Evolutionary conservation across 2,329 filamentous ascomycete species (phyloP), one percentile per base, ranked within the genome.

Genomic region (Nemania sp.): DNA sequence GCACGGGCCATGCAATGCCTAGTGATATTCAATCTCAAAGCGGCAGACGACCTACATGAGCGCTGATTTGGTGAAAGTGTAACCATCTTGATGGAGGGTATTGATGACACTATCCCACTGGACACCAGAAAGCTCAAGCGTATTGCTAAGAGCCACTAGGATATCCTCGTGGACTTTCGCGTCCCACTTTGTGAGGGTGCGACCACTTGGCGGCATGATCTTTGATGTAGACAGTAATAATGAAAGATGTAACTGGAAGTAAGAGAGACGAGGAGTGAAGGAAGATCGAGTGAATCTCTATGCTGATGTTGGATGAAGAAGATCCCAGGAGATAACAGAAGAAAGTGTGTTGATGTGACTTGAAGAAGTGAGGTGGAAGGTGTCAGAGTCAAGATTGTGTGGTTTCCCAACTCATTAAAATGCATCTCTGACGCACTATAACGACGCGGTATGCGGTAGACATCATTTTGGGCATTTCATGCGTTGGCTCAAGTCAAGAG

Each of bases 91-190:
- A 17, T 49, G 50, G n/a, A 60, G 57, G n/a, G 3, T 19, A 5
- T 6, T 5, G 33, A 60, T 49, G 9, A 57, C 33, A 24, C 12
- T 37, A 3, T 39, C 17, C 54, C 50, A 54, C n/a, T 60, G 33
- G 6, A 20, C 40, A n/a, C 36, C 31, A 4, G 19, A 6, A 20
- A 28, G 46, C 24, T 50, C 31, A 4, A 39, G 2, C 11, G 17
- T 15, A 4, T 52, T 28, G 20, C 9, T 39, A 17, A 50, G 34
- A 7, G 52, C 51, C 11, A 58, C 33, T 2, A 60, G 42, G 40
- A 60, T 55, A 34, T 60, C 57, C 12, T 55, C 51, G 17, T 57
- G 55, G 20, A 56, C 52, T 22, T 58, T 50, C 3, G 20, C 6
- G 14, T 24, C 33, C 58, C 58, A 60, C 11, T 44, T 53, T 49